Evolutionary conservation across 2,329 filamentous ascomycete genomes (phyloP).

Genomic region (Trichoderma koningii): DNA sequence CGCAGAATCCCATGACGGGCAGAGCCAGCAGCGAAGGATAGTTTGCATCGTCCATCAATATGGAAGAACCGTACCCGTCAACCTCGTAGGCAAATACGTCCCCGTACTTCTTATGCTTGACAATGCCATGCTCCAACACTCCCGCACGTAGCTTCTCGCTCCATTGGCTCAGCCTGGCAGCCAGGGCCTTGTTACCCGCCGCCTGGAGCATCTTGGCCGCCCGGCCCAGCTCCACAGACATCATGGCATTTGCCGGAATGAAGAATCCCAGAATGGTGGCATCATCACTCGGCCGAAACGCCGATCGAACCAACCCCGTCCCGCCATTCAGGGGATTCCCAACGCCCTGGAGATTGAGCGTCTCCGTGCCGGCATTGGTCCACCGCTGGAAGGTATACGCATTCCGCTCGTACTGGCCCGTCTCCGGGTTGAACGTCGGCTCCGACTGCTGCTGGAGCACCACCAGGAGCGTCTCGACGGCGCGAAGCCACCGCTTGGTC

Average conservation of each 20-base stretch:
- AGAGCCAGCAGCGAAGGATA: conserved; percentile 78
- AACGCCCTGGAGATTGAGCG: conserved; percentile 74
- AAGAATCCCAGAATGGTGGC: conserved; percentile 92
- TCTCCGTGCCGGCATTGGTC: conserved; percentile 86
- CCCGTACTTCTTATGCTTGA: conserved; percentile 73
- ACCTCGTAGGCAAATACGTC: conserved; percentile 85
- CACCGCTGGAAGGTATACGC: conserved; percentile 83
- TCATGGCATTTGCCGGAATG: conserved; percentile 95
- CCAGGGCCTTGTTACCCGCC: conserved; percentile 56
- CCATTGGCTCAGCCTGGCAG: conserved; percentile 59
- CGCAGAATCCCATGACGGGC: conserved; percentile 75
- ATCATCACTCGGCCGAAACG: conserved; percentile 93
- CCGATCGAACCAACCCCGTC: conserved; percentile 84
- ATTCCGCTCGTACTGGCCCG: conserved; percentile 67
- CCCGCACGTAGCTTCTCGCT: conserved; percentile 69
- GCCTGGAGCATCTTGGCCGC: conserved; percentile 69
- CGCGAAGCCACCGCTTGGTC: conserved; percentile 74
- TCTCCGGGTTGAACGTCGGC: conserved; percentile 74
- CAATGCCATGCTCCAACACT: conserved; percentile 81
- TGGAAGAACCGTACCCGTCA: conserved; percentile 79
- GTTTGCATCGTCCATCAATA: conserved; percentile 90
- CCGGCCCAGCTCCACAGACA: conserved; percentile 82
- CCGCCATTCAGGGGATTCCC: conserved; percentile 89
- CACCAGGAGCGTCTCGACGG: conserved; percentile 70
- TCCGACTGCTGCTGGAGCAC: conserved; percentile 78